Base-by-base conservation (phyloP, 2,329 filamentous ascomycete genomes). In the Alternaria brassicicola region DNA sequence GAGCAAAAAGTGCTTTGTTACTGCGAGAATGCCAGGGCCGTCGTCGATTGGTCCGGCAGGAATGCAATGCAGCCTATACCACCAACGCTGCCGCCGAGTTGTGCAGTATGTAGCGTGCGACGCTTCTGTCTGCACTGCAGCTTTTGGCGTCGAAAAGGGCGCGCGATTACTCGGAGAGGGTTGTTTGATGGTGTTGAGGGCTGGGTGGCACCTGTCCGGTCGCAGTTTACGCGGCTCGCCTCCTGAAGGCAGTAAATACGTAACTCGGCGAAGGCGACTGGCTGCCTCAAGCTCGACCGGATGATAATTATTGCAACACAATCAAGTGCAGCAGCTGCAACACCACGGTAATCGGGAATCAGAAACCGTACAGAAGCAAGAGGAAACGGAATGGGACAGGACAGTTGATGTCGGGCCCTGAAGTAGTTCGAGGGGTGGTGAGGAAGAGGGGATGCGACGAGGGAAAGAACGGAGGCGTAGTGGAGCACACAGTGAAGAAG, bases 71-170 rank as follows among this genome's bases (percentile, higher is more conserved):
- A 71, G 68, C 60, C 68, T 72, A 66, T 65, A 62, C 67, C 68
- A 59, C 66, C 51, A 70, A 56, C 66, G 67, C 64, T 71, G 67
- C 63, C 61, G 61, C 63, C 62, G 61, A 60, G 61, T 57, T 57
- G 72, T 70, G 71, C 69, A 69, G 73, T 71, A 74, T 71, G 71
- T 66, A 66, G 69, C 53, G 70, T 69, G 70, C 71, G 66, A 70
- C 68, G 63, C 65, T 67, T 69, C 60, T 67, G 64, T 62, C 65
- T 71, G 66, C 64, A 66, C 56, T 60, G 58, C 61, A 61, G 55
- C 25, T 36, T n/a, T 28, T 53, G 49, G 55, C 55, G 55, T 57
- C 35, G 23, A 59, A 57, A 54, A 56, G 52, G 52, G 49, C 30
- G 49, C 57, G 52, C 39, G 67, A 60, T 64, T 61, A 61, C 52